Evolutionary conservation across 768 basidiomycete genomes (phyloP), one percentile per base, ranked within the genome.

Genomic region (Cyclocybe cylindracea): DNA sequence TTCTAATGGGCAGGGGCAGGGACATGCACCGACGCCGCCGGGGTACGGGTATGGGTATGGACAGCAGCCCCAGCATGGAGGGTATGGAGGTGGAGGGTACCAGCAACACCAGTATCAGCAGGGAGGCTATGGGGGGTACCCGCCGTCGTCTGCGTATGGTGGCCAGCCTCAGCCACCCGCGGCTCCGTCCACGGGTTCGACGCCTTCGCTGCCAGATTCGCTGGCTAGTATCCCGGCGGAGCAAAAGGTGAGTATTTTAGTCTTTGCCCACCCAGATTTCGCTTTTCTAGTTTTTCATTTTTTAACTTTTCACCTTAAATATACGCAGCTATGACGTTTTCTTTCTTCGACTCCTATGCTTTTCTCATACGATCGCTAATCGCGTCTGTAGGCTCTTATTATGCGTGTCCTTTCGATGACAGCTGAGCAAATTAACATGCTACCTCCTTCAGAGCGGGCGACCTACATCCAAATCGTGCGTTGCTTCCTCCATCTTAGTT

Each of bases 391-490:
- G 87, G 80, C 80, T 36, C 82, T 92, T 69, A 84, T 95, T 35
- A 78, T 89, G 71, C 86, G 86, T 47, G 86, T 95, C 2, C 61
- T 94, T 49, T 73, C 81, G 34, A 89, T 98, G 85, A 88, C 90
- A 1, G 83, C 86, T 2, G 92, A 91, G 36, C 91, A 97, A 65
- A 86, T 97, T 51, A 82, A 84, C 44, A 74, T 76, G 55, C 70
- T 96, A 34, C 87, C 91, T 8, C 84, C 86, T 1, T 70, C 77
- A 4, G 92, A 95, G 60, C 78, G 89, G 24, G 78, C 83, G 9
- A 89, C 83, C 33, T 86, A 94, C 58, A 80, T 93, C 59, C 90
- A 94, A 70, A 74, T 97, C 63, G 93, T 94, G 37, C 59, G 89
- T 79, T 31, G 32, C 32, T 16, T 10, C n/a, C 14, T 44, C 11